Percentiles rank a stretch among this genome's conserved stretches.
Evolutionary conservation across 2,329 filamentous ascomycete species (phyloP).

Genomic region (Microascus cirrosus): DNA sequence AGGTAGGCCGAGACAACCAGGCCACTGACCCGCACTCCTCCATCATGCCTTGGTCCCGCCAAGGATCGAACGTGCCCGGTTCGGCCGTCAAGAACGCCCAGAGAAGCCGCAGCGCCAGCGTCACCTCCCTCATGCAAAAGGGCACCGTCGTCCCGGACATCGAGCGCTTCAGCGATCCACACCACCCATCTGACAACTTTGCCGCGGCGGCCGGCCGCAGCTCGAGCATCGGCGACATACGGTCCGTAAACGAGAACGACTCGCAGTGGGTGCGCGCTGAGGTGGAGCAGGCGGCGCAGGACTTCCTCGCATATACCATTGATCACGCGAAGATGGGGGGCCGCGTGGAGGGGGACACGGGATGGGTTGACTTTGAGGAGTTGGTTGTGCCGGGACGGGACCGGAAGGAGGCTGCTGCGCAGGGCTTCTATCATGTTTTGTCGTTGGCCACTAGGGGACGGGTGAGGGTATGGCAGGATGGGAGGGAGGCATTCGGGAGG

Average conservation of each 20-base stretch:
- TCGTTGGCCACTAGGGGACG: conserved; percentile 55
- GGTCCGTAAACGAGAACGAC: conserved; percentile 6
- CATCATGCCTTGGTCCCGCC: conserved; percentile 40
- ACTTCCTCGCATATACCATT: conserved; percentile 34
- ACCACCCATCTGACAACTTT: conserved; percentile 20
- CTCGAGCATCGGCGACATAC: conserved; percentile 6
- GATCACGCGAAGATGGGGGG: conserved; percentile 21
- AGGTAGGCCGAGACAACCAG: conserved; percentile 9
- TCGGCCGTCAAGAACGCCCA: conserved; percentile 27
- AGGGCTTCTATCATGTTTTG: conserved; percentile 67
- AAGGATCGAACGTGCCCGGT: conserved; percentile 30
- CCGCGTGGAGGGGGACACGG: conserved; percentile 5
- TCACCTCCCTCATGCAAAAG: conserved; percentile 22
- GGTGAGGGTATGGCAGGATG: conserved; percentile 51
- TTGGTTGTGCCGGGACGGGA: conserved; percentile 48
- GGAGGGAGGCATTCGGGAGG: conserved; percentile 27
- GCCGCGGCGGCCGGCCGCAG: conserved; percentile 15
- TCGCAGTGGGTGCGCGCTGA: conserved; percentile 20
- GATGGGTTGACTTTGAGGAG: conserved; percentile 54
- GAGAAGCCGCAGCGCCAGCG: background rate
- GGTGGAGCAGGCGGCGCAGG: conserved; percentile 31
- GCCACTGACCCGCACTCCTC: conserved; percentile 56
- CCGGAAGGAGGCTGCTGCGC: conserved; percentile 54
- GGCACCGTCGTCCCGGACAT: conserved; percentile 25
- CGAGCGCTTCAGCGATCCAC: conserved; percentile 34